Percentiles rank a stretch among this genome's conserved stretches.
Evolutionary conservation across 108 stramenopile species (phyloP).

Genomic region (Skeletonema tropicum): DNA sequence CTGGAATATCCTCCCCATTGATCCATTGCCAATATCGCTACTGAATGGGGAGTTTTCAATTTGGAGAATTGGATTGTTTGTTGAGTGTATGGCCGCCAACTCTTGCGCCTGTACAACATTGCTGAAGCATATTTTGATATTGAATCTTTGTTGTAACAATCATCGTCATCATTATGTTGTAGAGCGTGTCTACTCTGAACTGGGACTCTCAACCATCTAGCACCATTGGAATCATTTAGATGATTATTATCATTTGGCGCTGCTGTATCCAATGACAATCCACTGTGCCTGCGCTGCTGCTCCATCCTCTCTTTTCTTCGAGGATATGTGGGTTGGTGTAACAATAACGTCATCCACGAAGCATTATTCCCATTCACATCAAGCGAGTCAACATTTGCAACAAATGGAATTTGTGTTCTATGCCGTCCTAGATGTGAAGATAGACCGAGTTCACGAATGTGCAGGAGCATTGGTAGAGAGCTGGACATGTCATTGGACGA

Average conservation of each 20-base stretch:
- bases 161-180: background rate
- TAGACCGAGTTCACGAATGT: constrained; percentile 32
- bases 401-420: background rate
- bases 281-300: background rate
- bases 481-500: constrained; percentile 14
- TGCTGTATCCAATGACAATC: background rate
- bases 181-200: background rate
- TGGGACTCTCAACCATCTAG: background rate
- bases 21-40: constrained; percentile 45
- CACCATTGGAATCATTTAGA: background rate
- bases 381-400: background rate
- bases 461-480: constrained; percentile 21
- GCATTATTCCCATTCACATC: constrained; percentile 17
- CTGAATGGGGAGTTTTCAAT: constrained; percentile 31
- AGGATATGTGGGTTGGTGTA: background rate
- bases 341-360: background rate
- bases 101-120: background rate
- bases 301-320: constrained; percentile 1
- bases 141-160: background rate
- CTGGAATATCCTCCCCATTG: constrained; percentile 43
- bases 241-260: background rate
- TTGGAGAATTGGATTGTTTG: constrained; percentile 39
- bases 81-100: constrained; percentile 34
- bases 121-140: background rate
- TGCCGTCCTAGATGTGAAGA: background rate